These are phyloP conservation scores for Abrus precatorius DNA, from an alignment of 306 rosid species.

Conservation along the genomic window DNA sequence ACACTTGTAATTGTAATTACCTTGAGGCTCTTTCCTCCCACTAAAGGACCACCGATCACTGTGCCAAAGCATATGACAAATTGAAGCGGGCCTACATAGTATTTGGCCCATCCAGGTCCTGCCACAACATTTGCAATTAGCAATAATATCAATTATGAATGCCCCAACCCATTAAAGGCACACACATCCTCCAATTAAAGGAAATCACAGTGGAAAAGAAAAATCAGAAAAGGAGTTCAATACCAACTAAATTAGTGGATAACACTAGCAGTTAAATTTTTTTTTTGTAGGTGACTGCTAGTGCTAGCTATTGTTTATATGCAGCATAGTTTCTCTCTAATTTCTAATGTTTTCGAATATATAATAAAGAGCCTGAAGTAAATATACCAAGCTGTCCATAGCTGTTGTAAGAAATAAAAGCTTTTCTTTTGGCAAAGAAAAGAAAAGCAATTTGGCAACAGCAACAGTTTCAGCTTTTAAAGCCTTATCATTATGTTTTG, in stretches of 20 bases:
- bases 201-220: not conserved
- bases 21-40: constrained; percentile 85
- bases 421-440: not conserved
- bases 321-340: not conserved
- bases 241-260: constrained; percentile 5
- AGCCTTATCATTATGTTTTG: not conserved
- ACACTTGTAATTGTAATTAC: constrained; percentile 35
- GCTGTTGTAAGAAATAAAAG: not conserved
- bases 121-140: constrained; percentile 36
- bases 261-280: not conserved
- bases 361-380: constrained; percentile 8
- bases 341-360: not conserved
- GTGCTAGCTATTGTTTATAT: constrained; percentile 7
- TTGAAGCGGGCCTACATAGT: constrained; percentile 78
- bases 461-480: not conserved
- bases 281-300: not conserved
- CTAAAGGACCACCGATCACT: constrained; percentile 71
- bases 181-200: not conserved
- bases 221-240: not conserved
- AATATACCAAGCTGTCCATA: not conserved
- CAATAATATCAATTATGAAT: constrained; percentile 16
- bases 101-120: constrained; percentile 85
- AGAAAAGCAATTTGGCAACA: not conserved
- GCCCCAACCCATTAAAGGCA: constrained; percentile 1
- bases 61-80: constrained; percentile 72